Conservation (phyloP, 1,284 basidiomycete species). For the Cronartium quercuum region DNA sequence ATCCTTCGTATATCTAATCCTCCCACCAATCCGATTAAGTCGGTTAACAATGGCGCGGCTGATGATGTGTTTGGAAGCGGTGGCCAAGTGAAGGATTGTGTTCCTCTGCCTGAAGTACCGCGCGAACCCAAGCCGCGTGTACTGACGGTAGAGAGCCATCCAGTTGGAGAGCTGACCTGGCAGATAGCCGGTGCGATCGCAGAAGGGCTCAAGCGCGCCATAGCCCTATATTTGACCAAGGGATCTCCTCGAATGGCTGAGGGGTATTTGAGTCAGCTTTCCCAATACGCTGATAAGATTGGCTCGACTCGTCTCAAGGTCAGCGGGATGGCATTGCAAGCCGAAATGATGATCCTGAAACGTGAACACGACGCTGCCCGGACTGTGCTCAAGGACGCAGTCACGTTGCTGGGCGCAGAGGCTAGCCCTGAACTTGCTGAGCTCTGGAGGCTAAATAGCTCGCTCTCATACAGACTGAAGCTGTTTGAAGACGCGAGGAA, state of each 20-base stretch:
- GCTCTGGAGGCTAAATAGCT: conserved; percentile 19
- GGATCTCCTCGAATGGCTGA: conserved; percentile 38
- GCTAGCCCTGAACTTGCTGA: conserved; percentile 14
- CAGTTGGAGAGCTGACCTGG: conserved; percentile 35
- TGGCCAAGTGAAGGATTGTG: conserved; percentile 24
- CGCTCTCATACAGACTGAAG: conserved; percentile 17
- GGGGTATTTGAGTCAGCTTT: conserved; percentile 31
- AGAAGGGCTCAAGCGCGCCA: conserved; percentile 19
- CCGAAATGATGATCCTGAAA: conserved; percentile 18
- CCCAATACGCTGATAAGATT: conserved; percentile 7
- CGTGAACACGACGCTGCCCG: conserved; percentile 17
- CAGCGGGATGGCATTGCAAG: conserved; percentile 5
- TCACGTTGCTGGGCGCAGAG: conserved; percentile 5
- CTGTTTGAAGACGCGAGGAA: conserved; percentile 22
- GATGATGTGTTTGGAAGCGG: conserved; percentile 33
- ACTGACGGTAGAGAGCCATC: conserved; percentile 31
- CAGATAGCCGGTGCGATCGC: conserved; percentile 22
- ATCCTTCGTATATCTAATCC: conserved; percentile 25
- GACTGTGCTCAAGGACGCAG: conserved; percentile 10
- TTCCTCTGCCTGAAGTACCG: conserved; percentile 24
- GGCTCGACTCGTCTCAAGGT: conserved; percentile 34
- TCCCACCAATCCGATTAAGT: neutral
- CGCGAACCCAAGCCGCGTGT: conserved; percentile 7
- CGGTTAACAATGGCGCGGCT: neutral
- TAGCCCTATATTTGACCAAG: conserved; percentile 13